phyloP scores from a whole-genome alignment of 2,329 filamentous ascomycete genomes.

The Phoma sp. region DNA sequence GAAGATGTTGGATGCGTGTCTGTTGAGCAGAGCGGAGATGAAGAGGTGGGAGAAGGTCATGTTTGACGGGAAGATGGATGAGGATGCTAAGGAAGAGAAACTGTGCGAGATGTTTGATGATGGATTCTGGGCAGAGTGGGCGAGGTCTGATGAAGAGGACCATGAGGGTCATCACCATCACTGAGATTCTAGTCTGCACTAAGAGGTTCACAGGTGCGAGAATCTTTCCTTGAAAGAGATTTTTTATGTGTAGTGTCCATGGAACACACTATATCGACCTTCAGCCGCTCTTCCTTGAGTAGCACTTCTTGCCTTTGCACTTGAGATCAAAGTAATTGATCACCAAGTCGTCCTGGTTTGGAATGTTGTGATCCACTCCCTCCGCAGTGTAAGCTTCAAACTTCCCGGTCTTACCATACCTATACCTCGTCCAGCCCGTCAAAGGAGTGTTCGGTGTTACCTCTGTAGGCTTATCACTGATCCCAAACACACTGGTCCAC shows the following conservation, averaged over 20 bases:
- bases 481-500: slow-evolving; percentile 41
- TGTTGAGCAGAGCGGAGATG: slow-evolving; percentile 66
- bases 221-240: too few species aligned
- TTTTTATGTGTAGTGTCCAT: slow-evolving; percentile 3
- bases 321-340: slow-evolving; percentile 43
- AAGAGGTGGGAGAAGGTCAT: slow-evolving; percentile 50
- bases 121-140: slow-evolving; percentile 62
- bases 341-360: slow-evolving; percentile 40
- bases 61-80: slow-evolving; percentile 34
- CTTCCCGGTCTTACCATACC: slow-evolving; percentile 31
- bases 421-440: slow-evolving; percentile 38
- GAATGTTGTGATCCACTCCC: slow-evolving; percentile 41
- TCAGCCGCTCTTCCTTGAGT: slow-evolving; percentile 20
- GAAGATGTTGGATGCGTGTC: slow-evolving; percentile 63
- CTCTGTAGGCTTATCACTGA: slow-evolving; percentile 30
- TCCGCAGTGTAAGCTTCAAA: slow-evolving; percentile 43
- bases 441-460: slow-evolving; percentile 36
- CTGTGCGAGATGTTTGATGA: slow-evolving; percentile 63
- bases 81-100: slow-evolving; percentile 54
- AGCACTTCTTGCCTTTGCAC: slow-evolving; percentile 27
- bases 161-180: slow-evolving; percentile 13
- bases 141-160: slow-evolving; percentile 44
- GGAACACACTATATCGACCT: background rate
- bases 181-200: background rate
- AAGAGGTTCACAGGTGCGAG: too few species aligned